Conservation (phyloP, 2,329 filamentous ascomycete genomes). For the Arthroderma uncinatum region DNA sequence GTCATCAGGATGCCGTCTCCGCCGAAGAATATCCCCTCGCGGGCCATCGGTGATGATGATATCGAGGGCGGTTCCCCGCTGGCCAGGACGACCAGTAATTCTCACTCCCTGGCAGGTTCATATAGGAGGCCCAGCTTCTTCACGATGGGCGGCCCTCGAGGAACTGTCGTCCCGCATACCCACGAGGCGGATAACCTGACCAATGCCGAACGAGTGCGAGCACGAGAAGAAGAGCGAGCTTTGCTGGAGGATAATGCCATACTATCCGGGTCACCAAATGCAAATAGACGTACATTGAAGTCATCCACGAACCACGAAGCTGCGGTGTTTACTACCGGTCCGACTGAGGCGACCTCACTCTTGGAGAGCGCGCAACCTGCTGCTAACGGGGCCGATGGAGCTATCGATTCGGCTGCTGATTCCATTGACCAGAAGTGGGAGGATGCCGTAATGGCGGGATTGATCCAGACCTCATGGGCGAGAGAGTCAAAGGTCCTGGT, state of each 20-base stretch:
- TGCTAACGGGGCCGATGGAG: conserved; percentile 31
- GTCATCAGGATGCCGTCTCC: neutral
- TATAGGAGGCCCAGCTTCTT: conserved; percentile 72
- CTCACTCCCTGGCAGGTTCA: conserved; percentile 47
- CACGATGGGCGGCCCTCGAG: conserved; percentile 58
- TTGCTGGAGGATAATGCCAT: conserved; percentile 50
- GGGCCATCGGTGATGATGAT: neutral
- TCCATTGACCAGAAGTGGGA: conserved; percentile 68
- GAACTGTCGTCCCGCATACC: conserved; percentile 50
- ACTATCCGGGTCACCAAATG: conserved; percentile 23
- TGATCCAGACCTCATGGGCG: conserved; percentile 83
- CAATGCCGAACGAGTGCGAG: conserved; percentile 43
- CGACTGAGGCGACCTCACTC: conserved; percentile 40
- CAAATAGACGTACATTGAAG: neutral
- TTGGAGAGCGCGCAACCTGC: conserved; percentile 23
- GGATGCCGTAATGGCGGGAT: conserved; percentile 66
- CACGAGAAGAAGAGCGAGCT: conserved; percentile 47
- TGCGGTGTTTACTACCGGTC: conserved; percentile 11
- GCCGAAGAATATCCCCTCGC: neutral
- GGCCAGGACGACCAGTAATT: conserved; percentile 23
- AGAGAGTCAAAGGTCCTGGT: conserved; percentile 73
- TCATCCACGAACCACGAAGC: conserved; percentile 10
- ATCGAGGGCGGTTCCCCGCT: conserved; percentile 6
- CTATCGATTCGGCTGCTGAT: conserved; percentile 34
- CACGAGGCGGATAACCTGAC: conserved; percentile 32